Evolutionary conservation across 805 yeast genomes (phyloP).

Genomic region (Candida patagonica): DNA sequence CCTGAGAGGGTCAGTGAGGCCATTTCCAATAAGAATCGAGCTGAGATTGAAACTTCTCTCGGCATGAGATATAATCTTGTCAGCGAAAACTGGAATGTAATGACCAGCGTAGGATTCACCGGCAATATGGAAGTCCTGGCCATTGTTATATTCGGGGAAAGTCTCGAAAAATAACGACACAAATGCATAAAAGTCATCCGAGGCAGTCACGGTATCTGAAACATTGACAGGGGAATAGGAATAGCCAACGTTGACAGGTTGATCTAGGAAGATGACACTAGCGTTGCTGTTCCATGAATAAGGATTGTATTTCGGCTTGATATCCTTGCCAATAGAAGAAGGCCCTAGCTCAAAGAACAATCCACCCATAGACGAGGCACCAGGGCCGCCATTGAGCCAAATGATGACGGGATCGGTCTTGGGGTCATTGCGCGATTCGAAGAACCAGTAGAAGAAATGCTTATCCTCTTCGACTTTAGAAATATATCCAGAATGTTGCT

Average conservation of each 20-base stretch:
- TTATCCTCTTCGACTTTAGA: slow-evolving; percentile 77
- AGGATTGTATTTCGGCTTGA: slow-evolving; percentile 71
- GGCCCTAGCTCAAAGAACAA: slow-evolving; percentile 92
- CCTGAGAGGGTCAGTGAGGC: slow-evolving; percentile 74
- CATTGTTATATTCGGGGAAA: slow-evolving; percentile 67
- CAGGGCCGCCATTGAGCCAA: slow-evolving; percentile 97
- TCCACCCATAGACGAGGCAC: slow-evolving; percentile 91
- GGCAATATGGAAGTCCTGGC: slow-evolving; percentile 68
- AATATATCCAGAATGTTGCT: slow-evolving; percentile 69
- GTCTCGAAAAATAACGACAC: slow-evolving; percentile 78
- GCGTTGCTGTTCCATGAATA: slow-evolving; percentile 92
- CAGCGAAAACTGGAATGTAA: slow-evolving; percentile 76
- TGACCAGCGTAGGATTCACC: slow-evolving; percentile 95
- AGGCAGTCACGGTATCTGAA: slow-evolving; percentile 72
- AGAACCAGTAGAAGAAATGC: slow-evolving; percentile 90
- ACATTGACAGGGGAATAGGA: slow-evolving; percentile 75
- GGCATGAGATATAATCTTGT: slow-evolving; percentile 38
- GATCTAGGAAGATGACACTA: slow-evolving; percentile 84
- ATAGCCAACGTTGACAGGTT: slow-evolving; percentile 91
- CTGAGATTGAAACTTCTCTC: slow-evolving; percentile 53
- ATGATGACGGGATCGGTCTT: slow-evolving; percentile 72
- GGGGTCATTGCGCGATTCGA: slow-evolving; percentile 80
- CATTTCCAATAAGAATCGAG: slow-evolving; percentile 86
- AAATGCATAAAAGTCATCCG: slow-evolving; percentile 81
- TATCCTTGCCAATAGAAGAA: slow-evolving; percentile 59